Conservation (phyloP, 306 rosid species). For the Echinosophora koreensis region DNA sequence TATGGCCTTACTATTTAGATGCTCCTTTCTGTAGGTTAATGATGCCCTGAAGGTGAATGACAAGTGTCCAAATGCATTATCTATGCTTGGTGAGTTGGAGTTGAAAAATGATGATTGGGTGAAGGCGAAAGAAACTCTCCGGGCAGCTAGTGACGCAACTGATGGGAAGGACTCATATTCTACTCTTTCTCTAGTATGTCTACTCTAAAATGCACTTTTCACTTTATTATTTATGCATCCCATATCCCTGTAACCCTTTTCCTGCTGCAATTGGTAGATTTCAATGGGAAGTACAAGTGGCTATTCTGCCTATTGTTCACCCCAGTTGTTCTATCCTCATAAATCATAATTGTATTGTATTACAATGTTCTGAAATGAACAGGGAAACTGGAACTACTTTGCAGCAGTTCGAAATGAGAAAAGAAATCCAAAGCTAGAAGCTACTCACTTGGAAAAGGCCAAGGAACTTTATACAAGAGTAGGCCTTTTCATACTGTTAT, state of each 20-base stretch:
- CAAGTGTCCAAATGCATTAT: slow-evolving; percentile 91
- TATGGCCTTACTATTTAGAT: slow-evolving; percentile 24
- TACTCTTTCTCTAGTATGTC: slow-evolving; percentile 84
- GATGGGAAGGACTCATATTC: slow-evolving; percentile 96
- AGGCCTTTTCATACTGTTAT: slow-evolving; percentile 36
- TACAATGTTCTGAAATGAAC: slow-evolving; percentile 49
- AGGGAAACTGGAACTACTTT: slow-evolving; percentile 99
- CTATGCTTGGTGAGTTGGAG: slow-evolving; percentile 98
- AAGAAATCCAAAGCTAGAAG: slow-evolving; percentile 97
- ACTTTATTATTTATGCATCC: slow-evolving; percentile 41
- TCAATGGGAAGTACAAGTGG: slow-evolving; percentile 24
- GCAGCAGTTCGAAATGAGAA: slow-evolving; percentile 98
- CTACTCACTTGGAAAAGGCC: slow-evolving; percentile 97
- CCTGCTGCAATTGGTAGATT: slow-evolving; percentile 23
- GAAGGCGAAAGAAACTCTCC: slow-evolving; percentile 95
- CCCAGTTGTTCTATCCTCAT: slow-evolving; percentile 2
- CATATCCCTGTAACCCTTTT: slow-evolving; percentile 29
- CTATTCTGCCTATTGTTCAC: slow-evolving; percentile 35
- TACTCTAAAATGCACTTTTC: slow-evolving; percentile 38
- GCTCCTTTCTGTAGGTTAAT: slow-evolving; percentile 69
- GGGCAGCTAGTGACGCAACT: slow-evolving; percentile 95
- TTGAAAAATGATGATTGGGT: slow-evolving; percentile 99
- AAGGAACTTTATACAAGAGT: slow-evolving; percentile 94
- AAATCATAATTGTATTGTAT: slow-evolving; percentile 16
- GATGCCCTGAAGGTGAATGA: slow-evolving; percentile 92